Percentiles rank a stretch among this genome's conserved stretches.
Conservation (phyloP, 352 stramenopile species). For the Phytophthora europaea region DNA sequence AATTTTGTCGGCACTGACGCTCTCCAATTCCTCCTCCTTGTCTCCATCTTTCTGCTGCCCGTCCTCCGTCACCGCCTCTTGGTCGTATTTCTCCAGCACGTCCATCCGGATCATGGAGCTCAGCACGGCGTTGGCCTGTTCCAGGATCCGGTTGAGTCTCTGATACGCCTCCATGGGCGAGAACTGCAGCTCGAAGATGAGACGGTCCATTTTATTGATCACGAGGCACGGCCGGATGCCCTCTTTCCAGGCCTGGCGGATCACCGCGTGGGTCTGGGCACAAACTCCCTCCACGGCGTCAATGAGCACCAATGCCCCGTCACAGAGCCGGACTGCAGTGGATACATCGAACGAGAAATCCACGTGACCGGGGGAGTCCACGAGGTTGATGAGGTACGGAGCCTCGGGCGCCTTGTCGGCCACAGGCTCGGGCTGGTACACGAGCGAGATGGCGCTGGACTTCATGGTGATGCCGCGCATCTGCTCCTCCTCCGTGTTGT, state of each 20-base stretch:
- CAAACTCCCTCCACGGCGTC: slow-evolving; percentile 97
- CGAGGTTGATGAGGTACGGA: slow-evolving; percentile 95
- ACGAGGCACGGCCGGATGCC: slow-evolving; percentile 95
- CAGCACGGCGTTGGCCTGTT: slow-evolving; percentile 90
- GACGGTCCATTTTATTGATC: slow-evolving; percentile 98
- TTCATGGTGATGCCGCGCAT: slow-evolving; percentile 98
- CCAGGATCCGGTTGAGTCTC: slow-evolving; percentile 93
- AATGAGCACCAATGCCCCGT: slow-evolving; percentile 95
- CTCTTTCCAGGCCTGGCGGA: slow-evolving; percentile 95
- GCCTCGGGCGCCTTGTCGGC: slow-evolving; percentile 34
- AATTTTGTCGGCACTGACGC: slow-evolving; percentile 25
- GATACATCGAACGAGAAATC: slow-evolving; percentile 97
- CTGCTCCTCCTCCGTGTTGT: slow-evolving; percentile 96
- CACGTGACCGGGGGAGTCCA: slow-evolving; percentile 96
- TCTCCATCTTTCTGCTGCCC: slow-evolving; percentile 12
- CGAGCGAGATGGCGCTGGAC: slow-evolving; percentile 95
- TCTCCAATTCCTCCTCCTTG: slow-evolving; percentile 22
- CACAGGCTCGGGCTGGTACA: slow-evolving; percentile 78
- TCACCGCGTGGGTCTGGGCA: slow-evolving; percentile 91
- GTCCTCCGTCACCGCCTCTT: slow-evolving; percentile 16
- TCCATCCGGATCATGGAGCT: slow-evolving; percentile 87
- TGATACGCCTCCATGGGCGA: slow-evolving; percentile 94
- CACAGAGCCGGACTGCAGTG: slow-evolving; percentile 95
- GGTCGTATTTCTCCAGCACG: slow-evolving; percentile 76
- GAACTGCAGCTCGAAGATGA: slow-evolving; percentile 95